Conservation (phyloP, 257 asterid genomes). For the Solanum infundibuliforme region DNA sequence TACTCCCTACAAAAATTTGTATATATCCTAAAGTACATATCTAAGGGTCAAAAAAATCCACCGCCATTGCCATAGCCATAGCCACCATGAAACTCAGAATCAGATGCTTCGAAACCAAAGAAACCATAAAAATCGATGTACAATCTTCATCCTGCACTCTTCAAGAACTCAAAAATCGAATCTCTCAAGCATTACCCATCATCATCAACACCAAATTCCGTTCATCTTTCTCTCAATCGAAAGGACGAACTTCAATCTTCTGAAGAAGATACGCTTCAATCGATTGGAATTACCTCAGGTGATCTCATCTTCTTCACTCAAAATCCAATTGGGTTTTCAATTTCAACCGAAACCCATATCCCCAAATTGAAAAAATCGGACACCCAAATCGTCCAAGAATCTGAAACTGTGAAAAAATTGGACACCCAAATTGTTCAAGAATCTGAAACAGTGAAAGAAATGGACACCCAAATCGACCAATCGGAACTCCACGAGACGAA, state of each 20-base stretch:
- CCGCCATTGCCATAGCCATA: background rate
- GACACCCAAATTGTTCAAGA: background rate
- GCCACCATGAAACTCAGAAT: constrained; percentile 55
- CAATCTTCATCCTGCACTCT: constrained; percentile 32
- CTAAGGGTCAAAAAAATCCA: background rate
- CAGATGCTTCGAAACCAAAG: constrained; percentile 46
- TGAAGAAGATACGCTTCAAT: constrained; percentile 35
- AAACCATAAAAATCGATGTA: constrained; percentile 50
- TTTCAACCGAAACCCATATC: constrained; percentile 1
- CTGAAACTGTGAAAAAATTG: background rate
- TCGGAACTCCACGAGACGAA: constrained; percentile 5
- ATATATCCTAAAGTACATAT: background rate
- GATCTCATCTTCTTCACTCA: constrained; percentile 54
- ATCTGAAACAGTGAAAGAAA: background rate
- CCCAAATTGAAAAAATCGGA: background rate
- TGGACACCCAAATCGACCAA: background rate
- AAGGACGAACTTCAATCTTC: constrained; percentile 46
- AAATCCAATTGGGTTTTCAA: constrained; percentile 6
- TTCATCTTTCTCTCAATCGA: constrained; percentile 74
- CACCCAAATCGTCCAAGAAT: background rate
- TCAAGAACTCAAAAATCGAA: constrained; percentile 29
- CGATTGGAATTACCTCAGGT: constrained; percentile 61
- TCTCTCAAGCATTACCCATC: constrained; percentile 34
- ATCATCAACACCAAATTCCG: constrained; percentile 19
- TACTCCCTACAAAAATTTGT: background rate